phyloP scores from a whole-genome alignment of 208 protist species.

The Acanthamoeba royreba region DNA sequence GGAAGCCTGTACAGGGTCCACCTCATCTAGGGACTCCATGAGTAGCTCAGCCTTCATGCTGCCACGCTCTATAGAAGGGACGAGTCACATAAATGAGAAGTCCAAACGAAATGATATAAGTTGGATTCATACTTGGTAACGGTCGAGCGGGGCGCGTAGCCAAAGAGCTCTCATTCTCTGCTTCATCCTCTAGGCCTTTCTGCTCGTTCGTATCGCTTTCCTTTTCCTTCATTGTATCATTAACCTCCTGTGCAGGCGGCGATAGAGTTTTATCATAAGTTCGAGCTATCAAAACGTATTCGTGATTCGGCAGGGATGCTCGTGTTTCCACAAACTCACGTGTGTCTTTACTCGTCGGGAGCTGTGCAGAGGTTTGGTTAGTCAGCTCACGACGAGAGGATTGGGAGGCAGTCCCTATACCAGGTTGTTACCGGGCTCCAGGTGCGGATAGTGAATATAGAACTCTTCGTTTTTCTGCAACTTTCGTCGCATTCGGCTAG shows the following conservation, averaged over 20 bases:
- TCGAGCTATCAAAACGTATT: background rate
- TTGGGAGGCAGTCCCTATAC: background rate
- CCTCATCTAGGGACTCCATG: background rate
- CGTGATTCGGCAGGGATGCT: background rate
- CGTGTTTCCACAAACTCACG: background rate
- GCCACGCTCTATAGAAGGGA: background rate
- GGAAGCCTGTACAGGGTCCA: background rate
- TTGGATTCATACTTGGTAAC: background rate
- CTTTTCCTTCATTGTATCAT: background rate
- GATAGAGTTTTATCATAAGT: background rate
- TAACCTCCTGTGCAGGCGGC: background rate
- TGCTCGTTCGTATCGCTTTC: background rate
- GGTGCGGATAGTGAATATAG: conserved; percentile 9
- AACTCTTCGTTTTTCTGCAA: conserved; percentile 13
- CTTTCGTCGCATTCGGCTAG: background rate
- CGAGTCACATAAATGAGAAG: background rate
- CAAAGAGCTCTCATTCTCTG: background rate
- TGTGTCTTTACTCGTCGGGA: conserved; percentile 1
- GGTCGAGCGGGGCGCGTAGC: background rate
- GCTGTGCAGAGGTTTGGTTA: background rate
- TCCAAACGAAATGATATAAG: too few species aligned
- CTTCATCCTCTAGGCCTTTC: background rate
- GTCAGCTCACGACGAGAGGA: background rate
- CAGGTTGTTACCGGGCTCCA: conserved; percentile 28
- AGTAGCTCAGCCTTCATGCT: background rate